A percentile compares a stretch with the other conserved stretches of the same genome.
phyloP scores from a whole-genome alignment of 176 grass and related monocot genomes.

The Phoenix dactylifera region DNA sequence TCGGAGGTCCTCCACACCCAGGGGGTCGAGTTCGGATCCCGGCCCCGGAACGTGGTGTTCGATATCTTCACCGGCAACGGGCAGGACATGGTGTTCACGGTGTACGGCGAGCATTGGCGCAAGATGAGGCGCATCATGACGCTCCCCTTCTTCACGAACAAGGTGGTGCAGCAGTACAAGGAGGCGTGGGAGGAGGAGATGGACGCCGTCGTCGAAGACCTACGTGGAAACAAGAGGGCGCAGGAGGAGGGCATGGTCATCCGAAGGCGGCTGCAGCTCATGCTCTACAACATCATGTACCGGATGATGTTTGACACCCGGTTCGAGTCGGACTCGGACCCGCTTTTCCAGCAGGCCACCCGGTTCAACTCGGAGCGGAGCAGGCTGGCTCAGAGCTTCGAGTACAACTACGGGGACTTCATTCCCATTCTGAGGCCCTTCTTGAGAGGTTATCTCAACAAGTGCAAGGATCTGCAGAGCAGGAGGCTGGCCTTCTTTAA shows the following conservation, averaged over 20 bases:
- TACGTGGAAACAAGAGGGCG: neutral
- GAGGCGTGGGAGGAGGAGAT: conserved; percentile 21
- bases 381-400: conserved; percentile 24
- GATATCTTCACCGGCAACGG: conserved; percentile 16
- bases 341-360: conserved; percentile 15
- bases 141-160: conserved; percentile 23
- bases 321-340: conserved; percentile 10
- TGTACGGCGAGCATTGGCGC: conserved; percentile 26
- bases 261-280: conserved; percentile 14
- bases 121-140: conserved; percentile 22
- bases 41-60: conserved; percentile 19
- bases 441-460: conserved; percentile 13
- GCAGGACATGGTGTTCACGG: conserved; percentile 20
- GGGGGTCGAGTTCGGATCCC: conserved; percentile 19
- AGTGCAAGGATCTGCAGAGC: conserved; percentile 13
- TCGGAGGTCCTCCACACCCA: conserved; percentile 18
- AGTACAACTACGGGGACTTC: conserved; percentile 27
- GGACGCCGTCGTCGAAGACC: neutral
- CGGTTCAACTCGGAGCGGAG: conserved; percentile 17
- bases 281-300: conserved; percentile 24
- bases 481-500: conserved; percentile 17
- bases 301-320: conserved; percentile 20
- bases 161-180: conserved; percentile 19
- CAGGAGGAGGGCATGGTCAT: conserved; percentile 4
- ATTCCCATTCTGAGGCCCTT: conserved; percentile 17